These are phyloP conservation scores for Heimioporus retisporus DNA, from an alignment of 1,284 basidiomycete species.

Conservation along the genomic window DNA sequence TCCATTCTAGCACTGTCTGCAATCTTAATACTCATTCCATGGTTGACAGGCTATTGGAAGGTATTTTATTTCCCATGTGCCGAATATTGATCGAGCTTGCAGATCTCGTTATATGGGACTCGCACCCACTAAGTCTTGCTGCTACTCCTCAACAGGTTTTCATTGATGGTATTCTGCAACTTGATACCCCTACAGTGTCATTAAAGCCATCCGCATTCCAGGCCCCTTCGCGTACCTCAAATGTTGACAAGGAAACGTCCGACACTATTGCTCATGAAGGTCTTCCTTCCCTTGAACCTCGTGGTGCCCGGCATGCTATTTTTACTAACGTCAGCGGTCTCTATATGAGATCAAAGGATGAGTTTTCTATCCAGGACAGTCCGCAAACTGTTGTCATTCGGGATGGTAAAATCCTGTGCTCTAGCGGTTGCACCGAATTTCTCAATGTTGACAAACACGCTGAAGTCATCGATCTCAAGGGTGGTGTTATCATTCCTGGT, in stretches of 20 bases:
- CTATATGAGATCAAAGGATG: conserved; percentile 16
- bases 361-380: conserved; percentile 27
- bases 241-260: conserved; percentile 68
- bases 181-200: conserved; percentile 49
- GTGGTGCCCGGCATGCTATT: conserved; percentile 31
- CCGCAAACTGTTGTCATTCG: conserved; percentile 54
- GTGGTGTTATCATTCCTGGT: conserved; percentile 56
- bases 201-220: conserved; percentile 48
- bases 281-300: conserved; percentile 65
- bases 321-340: conserved; percentile 33
- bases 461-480: conserved; percentile 52
- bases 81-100: not conserved
- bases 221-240: conserved; percentile 55
- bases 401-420: conserved; percentile 56
- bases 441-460: conserved; percentile 25
- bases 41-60: conserved; percentile 45
- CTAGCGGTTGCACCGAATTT: conserved; percentile 39
- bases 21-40: not conserved
- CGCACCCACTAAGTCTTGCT: conserved; percentile 64
- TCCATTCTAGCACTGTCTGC: too few species aligned
- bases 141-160: conserved; percentile 69
- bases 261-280: conserved; percentile 68
- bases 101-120: conserved; percentile 11
- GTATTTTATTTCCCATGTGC: too few species aligned
- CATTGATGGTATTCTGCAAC: conserved; percentile 74